Evolutionary conservation across 306 rosid genomes (phyloP).

Genomic region (Cucumis melo): DNA sequence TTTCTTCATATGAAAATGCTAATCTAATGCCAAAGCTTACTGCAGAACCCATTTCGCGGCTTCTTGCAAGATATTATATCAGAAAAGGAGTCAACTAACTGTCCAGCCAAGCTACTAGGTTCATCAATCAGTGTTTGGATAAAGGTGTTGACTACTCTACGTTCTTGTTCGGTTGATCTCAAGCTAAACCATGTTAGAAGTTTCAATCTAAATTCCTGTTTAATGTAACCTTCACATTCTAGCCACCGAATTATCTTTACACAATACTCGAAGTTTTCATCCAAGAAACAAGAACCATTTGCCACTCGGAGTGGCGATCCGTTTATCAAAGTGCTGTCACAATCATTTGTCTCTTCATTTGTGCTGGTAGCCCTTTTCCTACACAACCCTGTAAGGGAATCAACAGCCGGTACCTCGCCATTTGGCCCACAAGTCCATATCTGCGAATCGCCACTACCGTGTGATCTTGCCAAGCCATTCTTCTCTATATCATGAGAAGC

Average conservation of each 20-base stretch:
- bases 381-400: slow-evolving; percentile 48
- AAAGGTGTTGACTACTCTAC: slow-evolving; percentile 93
- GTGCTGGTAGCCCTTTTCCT: slow-evolving; percentile 64
- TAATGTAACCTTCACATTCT: slow-evolving; percentile 91
- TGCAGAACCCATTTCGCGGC: slow-evolving; percentile 67
- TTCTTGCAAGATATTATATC: slow-evolving; percentile 83
- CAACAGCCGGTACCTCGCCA: slow-evolving; percentile 81
- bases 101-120: slow-evolving; percentile 97
- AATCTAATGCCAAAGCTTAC: slow-evolving; percentile 52
- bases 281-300: slow-evolving; percentile 60
- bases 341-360: slow-evolving; percentile 71
- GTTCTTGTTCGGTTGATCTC: slow-evolving; percentile 97
- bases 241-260: slow-evolving; percentile 97
- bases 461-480: slow-evolving; percentile 59
- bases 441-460: slow-evolving; percentile 88
- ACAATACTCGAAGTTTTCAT: slow-evolving; percentile 90
- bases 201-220: slow-evolving; percentile 83
- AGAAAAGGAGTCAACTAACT: slow-evolving; percentile 83
- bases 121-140: slow-evolving; percentile 93
- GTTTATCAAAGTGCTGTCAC: slow-evolving; percentile 92
- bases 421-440: slow-evolving; percentile 54
- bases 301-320: slow-evolving; percentile 55
- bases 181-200: slow-evolving; percentile 98
- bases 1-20: slow-evolving; percentile 4
- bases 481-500: slow-evolving; percentile 73